Evolutionary conservation across 331 rosid genomes (phyloP).

Genomic region (Quercus phellos): DNA sequence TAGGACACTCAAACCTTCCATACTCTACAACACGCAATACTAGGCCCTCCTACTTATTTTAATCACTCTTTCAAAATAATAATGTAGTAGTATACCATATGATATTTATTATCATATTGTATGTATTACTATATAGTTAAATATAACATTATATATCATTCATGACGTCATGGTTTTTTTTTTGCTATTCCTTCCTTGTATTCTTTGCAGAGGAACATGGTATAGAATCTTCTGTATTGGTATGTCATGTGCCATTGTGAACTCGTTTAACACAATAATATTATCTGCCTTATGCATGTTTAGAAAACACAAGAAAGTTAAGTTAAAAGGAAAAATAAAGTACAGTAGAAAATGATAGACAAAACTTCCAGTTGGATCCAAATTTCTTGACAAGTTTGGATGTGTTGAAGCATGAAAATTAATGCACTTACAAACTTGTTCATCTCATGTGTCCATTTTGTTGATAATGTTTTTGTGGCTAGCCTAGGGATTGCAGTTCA

Average conservation of each 20-base stretch:
- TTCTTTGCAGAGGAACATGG: constrained; percentile 26
- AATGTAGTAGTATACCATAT: too few species aligned
- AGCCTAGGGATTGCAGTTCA: too few species aligned
- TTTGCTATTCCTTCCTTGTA: constrained; percentile 18
- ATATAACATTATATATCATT: background rate
- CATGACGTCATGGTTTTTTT: constrained; percentile 19
- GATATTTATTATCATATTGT: background rate
- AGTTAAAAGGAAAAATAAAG: too few species aligned
- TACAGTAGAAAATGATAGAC: background rate
- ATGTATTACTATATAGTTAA: background rate
- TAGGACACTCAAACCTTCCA: constrained; percentile 54
- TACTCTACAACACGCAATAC: constrained; percentile 70
- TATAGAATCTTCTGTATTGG: constrained; percentile 30
- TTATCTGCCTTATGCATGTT: background rate
- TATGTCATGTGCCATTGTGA: constrained; percentile 28
- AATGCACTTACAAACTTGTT: background rate
- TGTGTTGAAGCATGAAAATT: background rate
- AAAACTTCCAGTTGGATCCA: background rate
- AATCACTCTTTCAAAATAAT: too few species aligned
- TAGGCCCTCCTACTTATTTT: constrained; percentile 19
- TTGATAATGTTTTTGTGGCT: too few species aligned
- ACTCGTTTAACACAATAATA: background rate
- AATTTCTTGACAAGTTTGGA: background rate
- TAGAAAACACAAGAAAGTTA: background rate
- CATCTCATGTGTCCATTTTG: background rate